Base-by-base conservation (phyloP, 208 protist genomes). In the Naegleria lovaniensis region DNA sequence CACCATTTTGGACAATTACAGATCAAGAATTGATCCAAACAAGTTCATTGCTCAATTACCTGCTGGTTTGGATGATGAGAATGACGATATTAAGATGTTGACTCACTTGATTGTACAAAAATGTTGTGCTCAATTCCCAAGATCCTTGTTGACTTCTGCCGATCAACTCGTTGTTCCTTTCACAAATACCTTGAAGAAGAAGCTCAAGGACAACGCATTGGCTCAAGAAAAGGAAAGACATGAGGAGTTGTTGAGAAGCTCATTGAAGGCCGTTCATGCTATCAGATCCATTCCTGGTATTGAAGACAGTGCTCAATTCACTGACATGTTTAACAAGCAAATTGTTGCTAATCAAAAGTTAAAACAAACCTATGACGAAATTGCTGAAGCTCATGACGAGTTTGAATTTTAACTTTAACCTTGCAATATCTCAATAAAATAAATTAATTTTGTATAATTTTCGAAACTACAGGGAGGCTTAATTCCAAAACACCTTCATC, bases 21-120 rank as follows among this genome's bases (percentile, higher is more conserved):
- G 91, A 39, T 89, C 83, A 9, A 90, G 79, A 75, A 90, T 92
- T 38, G 92, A 93, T 25, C 92, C 94, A 55, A 85, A 87, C 19
- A 91, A 89, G 38, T 96, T 96, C 55, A 88, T 96, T 43, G 83
- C 52, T n/a, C 91, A 95, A 51, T 51, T 96, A 25, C 87, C 91
- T 16, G 85, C 89, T 39, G 95, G 95, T 79, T 91, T 96, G 0
- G 76, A 89, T 40, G 95, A 96, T 89, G 90, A 96, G 55, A 91
- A 91, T 48, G 85, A 94, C 85, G 95, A 96, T 75, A 95, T 96
- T 41, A 94, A 95, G 89, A 92, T 95, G 16, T 87, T 95, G 0
- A 91, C 85, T 90, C 94, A 95, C 33, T 87, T 95, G 25, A 94
- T 96, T 88, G 87, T 95, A 51, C 89, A 93, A 29, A 88, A 93